Evolutionary conservation across 2,329 filamentous ascomycete genomes (phyloP), one percentile per base, ranked within the genome.

Genomic region (Pseudogymnoascus sp.): DNA sequence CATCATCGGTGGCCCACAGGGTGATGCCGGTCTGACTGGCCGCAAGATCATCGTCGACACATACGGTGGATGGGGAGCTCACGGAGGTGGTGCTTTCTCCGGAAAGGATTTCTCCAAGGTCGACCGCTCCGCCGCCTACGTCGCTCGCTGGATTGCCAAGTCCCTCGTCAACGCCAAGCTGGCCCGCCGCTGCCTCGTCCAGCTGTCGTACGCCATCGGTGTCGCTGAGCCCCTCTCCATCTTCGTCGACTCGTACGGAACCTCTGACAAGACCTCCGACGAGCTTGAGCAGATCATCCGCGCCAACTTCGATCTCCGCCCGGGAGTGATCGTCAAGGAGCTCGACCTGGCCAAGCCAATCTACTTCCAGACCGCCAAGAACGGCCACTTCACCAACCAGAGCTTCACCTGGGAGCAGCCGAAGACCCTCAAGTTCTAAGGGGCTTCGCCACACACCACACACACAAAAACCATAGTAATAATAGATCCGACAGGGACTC

Each of bases 101-200:
- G 95, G 95, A 75, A 99, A 99, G 89, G 95, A 99, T 80, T 99
- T 97, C 88, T 97, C 92, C 86, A 99, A 99, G 87, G 95, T 99
- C 80, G 95, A 99, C 78, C 91, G 95, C 73, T 98, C 95, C 62
- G 95, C 95, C 70, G 95, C 95, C 75, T 99, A 99, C 83, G 88
- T 98, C 72, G 93, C 86, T 71, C 92, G 95, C 78, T 99, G 95
- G 95, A 93, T 99, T 78, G 95, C 95, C 82, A 99, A 99, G 87
- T 99, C 95, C 43, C 86, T 99, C 69, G 91, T 99, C 72, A 81
- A 87, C 73, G 90, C 93, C 72, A 89, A 89, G 73, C 89, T 99
- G 67, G 90, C 90, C 73, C 93, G 95, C 75, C 93, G 95, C 78
- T 90, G 87, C 67, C 89, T 99, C 62, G 95, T 99, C 72, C 95